Evolutionary conservation across 108 stramenopile genomes (phyloP).

Genomic region (Discostella stelligeroides): DNA sequence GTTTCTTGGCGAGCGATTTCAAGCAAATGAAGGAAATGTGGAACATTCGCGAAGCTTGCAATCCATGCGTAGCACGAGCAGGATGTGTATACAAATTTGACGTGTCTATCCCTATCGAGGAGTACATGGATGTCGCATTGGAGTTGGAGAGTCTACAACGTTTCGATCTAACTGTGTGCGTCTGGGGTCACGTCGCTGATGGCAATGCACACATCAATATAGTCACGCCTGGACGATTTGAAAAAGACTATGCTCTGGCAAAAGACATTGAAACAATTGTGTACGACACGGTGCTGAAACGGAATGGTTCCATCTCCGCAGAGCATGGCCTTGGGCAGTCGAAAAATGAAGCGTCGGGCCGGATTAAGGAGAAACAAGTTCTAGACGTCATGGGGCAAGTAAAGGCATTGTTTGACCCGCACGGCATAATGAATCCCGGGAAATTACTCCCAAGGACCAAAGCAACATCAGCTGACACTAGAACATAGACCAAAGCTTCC

Average conservation of each 20-base stretch:
- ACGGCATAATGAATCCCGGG: constrained; percentile 84
- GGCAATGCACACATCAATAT: constrained; percentile 97
- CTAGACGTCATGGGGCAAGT: constrained; percentile 65
- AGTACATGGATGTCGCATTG: constrained; percentile 70
- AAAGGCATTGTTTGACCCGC: constrained; percentile 74
- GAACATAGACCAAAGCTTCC: too few relatives aligned
- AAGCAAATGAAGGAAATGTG: constrained; percentile 74
- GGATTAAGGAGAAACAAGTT: constrained; percentile 49
- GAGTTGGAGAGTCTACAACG: constrained; percentile 48
- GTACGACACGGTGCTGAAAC: constrained; percentile 65
- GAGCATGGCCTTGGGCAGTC: constrained; percentile 98
- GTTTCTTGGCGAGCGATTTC: constrained; percentile 83
- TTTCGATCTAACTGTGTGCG: constrained; percentile 44
- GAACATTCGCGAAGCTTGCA: constrained; percentile 78
- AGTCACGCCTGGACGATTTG: constrained; percentile 54
- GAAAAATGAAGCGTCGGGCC: constrained; percentile 67
- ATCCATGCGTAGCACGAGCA: constrained; percentile 51
- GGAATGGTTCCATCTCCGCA: constrained; percentile 95
- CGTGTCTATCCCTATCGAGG: constrained; percentile 79
- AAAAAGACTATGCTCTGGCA: constrained; percentile 40
- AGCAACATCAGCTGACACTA: neutral
- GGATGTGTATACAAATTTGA: constrained; percentile 96
- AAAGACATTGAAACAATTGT: constrained; percentile 74
- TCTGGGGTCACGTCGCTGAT: constrained; percentile 92
- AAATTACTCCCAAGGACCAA: constrained; percentile 69